A percentile compares a stretch with the other conserved stretches of the same genome.
Conservation (phyloP, 148 eudicot species). For the Dianthus caryophyllus region DNA sequence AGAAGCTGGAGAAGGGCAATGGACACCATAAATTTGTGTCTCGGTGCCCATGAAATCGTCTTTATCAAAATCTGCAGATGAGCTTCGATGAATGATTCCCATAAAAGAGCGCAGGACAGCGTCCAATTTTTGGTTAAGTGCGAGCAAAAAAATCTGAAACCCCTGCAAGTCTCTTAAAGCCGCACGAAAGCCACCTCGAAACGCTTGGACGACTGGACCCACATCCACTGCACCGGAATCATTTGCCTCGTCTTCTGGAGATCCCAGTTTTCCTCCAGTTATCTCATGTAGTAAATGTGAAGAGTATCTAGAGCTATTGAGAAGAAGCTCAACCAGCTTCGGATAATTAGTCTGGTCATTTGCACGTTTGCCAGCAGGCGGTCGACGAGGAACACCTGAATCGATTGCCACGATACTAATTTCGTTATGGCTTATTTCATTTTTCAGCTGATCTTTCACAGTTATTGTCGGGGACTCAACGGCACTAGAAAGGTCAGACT, state of each 20-base stretch:
- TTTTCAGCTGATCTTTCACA: conserved; percentile 39
- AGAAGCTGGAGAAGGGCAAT: conserved; percentile 38
- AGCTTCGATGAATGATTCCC: conserved; percentile 46
- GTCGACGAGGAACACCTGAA: conserved; percentile 97
- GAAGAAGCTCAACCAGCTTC: conserved; percentile 83
- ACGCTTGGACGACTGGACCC: conserved; percentile 58
- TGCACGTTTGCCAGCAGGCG: conserved; percentile 87
- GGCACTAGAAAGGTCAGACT: conserved; percentile 55
- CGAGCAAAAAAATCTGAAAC: conserved; percentile 87
- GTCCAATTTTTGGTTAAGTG: conserved; percentile 92
- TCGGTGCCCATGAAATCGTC: conserved; percentile 71
- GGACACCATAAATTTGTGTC: conserved; percentile 43
- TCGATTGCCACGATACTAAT: conserved; percentile 84
- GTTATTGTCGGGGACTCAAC: conserved; percentile 40
- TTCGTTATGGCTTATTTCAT: conserved; percentile 36
- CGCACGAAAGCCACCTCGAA: conserved; percentile 81
- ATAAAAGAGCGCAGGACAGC: conserved; percentile 62
- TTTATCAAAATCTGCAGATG: conserved; percentile 61
- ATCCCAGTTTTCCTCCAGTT: conserved; percentile 75
- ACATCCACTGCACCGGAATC: conserved; percentile 37
- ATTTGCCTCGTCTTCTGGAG: conserved; percentile 37
- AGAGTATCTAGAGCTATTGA: conserved; percentile 77
- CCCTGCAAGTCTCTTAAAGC: conserved; percentile 93
- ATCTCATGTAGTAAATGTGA: conserved; percentile 70
- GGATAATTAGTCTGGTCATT: conserved; percentile 90